A percentile compares a stretch with the other conserved stretches of the same genome.
These are phyloP conservation scores for Penicillium salamii DNA, from an alignment of 495 filamentous ascomycete genomes.

Conservation along the genomic window DNA sequence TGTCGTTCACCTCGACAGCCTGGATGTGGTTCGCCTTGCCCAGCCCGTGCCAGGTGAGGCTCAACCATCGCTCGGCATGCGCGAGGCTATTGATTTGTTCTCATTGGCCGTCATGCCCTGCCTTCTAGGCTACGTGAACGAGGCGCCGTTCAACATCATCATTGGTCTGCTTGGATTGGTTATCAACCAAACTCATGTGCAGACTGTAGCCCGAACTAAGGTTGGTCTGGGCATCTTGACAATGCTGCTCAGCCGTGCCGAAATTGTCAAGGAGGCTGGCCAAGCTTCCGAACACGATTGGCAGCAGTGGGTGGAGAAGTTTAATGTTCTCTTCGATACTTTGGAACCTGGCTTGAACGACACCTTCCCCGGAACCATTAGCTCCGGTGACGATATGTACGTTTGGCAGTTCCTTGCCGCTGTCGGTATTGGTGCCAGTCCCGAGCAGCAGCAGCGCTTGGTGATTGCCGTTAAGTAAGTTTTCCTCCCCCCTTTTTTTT, in stretches of 20 bases:
- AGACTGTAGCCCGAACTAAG: conserved; percentile 72
- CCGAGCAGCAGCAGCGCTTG: conserved; percentile 88
- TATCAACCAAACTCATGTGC: conserved; percentile 75
- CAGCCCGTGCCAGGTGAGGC: conserved; percentile 66
- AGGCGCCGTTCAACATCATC: conserved; percentile 85
- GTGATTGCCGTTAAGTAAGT: conserved; percentile 90
- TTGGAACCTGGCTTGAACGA: conserved; percentile 77
- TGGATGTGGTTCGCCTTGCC: conserved; percentile 83
- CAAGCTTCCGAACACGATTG: conserved; percentile 67
- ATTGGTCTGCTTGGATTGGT: conserved; percentile 84
- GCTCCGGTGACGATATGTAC: conserved; percentile 82
- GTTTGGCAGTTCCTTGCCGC: conserved; percentile 98
- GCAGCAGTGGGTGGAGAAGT: conserved; percentile 78
- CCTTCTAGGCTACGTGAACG: conserved; percentile 82
- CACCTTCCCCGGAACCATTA: conserved; percentile 83
- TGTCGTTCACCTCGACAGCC: conserved; percentile 83
- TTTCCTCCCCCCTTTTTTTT: too few relatives aligned
- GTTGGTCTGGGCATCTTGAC: conserved; percentile 87
- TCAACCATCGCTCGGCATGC: conserved; percentile 64
- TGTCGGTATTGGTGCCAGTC: conserved; percentile 85
- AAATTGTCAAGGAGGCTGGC: conserved; percentile 81
- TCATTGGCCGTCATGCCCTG: conserved; percentile 82
- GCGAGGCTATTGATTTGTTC: conserved; percentile 92
- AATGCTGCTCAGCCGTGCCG: conserved; percentile 91
- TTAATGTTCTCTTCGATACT: conserved; percentile 81